A percentile compares a stretch with the other conserved stretches of the same genome.
Conservation (phyloP, 2,329 filamentous ascomycete genomes). For the Arthrobotrys sinensis region DNA sequence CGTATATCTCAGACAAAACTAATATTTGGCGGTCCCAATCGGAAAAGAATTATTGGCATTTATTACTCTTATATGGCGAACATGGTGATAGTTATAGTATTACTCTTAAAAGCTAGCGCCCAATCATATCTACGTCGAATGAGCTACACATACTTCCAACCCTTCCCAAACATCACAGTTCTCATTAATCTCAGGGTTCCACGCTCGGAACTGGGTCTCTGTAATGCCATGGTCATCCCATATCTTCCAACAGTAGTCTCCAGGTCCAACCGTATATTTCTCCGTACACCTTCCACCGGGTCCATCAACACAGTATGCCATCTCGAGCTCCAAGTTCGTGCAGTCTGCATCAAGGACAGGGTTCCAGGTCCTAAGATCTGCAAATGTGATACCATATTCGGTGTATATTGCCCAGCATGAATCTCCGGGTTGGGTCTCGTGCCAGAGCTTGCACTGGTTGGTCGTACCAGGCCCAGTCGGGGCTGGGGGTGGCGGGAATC, state of each 20-base stretch:
- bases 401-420: slow-evolving; percentile 8
- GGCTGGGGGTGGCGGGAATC: slow-evolving; percentile 12
- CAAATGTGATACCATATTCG: slow-evolving; percentile 6
- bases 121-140: neutral
- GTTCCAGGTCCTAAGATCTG: slow-evolving; percentile 14
- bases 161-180: slow-evolving; percentile 24
- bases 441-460: slow-evolving; percentile 10
- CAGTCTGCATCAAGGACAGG: slow-evolving; percentile 16
- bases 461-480: slow-evolving; percentile 13
- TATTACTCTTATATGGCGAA: no score
- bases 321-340: slow-evolving; percentile 18
- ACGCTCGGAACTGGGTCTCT: slow-evolving; percentile 17
- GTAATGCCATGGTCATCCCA: slow-evolving; percentile 27
- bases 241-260: slow-evolving; percentile 38
- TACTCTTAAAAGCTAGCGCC: no score
- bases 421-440: slow-evolving; percentile 9
- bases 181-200: slow-evolving; percentile 14
- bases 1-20: no score
- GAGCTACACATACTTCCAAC: slow-evolving; percentile 8
- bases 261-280: slow-evolving; percentile 19
- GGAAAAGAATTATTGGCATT: no score
- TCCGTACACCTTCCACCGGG: slow-evolving; percentile 17
- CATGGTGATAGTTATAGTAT: no score
- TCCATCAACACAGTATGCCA: slow-evolving; percentile 21
- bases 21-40: no score